A percentile compares a stretch with the other conserved stretches of the same genome.
Conservation (phyloP, 73 alveolate species). For the Effrenium voratum region DNA sequence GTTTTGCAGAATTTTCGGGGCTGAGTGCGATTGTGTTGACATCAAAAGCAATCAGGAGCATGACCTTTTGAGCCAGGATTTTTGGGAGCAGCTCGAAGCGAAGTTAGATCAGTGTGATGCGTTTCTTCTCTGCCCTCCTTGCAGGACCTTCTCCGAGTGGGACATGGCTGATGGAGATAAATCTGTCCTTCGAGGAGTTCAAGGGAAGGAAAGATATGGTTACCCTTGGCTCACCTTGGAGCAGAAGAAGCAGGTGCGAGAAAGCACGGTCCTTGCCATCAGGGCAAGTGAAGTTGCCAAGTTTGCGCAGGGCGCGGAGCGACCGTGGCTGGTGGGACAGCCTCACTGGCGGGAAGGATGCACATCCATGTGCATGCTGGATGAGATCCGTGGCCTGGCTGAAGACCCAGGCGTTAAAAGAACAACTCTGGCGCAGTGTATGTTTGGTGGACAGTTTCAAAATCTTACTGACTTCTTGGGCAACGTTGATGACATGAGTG, state of each 20-base stretch:
- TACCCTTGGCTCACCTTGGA: neutral
- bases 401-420: neutral
- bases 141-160: conserved; percentile 25
- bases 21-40: neutral
- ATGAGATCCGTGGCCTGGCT: neutral
- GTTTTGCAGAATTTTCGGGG: neutral
- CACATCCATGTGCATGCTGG: neutral
- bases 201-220: neutral
- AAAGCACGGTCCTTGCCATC: neutral
- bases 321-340: neutral
- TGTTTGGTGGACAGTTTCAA: neutral
- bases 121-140: conserved; percentile 20
- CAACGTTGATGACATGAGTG: neutral
- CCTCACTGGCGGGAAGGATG: neutral
- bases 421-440: neutral
- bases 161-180: neutral
- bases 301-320: neutral
- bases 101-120: neutral
- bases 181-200: neutral
- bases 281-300: neutral
- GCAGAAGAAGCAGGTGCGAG: neutral
- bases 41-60: neutral
- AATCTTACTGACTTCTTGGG: conserved; percentile 10
- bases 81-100: neutral
- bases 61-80: neutral